phyloP scores from a whole-genome alignment of 2,329 filamentous ascomycete species.

The Aureobasidium musti region DNA sequence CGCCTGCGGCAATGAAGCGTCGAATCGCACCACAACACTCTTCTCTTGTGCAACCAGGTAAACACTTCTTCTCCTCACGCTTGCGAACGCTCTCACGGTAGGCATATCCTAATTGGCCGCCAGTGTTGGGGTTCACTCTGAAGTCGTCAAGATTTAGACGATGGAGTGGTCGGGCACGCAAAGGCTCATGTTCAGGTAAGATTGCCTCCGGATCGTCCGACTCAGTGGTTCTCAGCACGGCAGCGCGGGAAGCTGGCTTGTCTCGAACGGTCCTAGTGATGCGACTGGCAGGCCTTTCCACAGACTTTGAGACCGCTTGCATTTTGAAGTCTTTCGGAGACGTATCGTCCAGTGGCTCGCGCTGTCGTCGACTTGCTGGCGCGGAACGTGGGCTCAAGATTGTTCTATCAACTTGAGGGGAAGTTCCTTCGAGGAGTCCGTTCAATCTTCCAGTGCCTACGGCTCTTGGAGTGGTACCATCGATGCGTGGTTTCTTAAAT shows the following conservation, averaged over 20 bases:
- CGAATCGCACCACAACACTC: slow-evolving; percentile 68
- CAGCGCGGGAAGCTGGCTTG: slow-evolving; percentile 8
- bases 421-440: slow-evolving; percentile 13
- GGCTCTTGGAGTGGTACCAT: slow-evolving; percentile 6
- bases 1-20: slow-evolving; percentile 29
- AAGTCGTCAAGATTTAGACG: slow-evolving; percentile 71
- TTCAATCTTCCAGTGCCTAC: slow-evolving; percentile 11
- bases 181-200: slow-evolving; percentile 45
- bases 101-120: slow-evolving; percentile 68
- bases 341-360: neutral
- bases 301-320: neutral
- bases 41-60: slow-evolving; percentile 72
- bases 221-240: neutral
- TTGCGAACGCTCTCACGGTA: slow-evolving; percentile 74
- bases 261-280: slow-evolving; percentile 11
- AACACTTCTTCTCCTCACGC: slow-evolving; percentile 66
- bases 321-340: neutral
- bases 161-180: slow-evolving; percentile 60
- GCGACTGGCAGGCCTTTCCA: slow-evolving; percentile 5
- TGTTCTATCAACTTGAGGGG: slow-evolving; percentile 20
- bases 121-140: slow-evolving; percentile 73
- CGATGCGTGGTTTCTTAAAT: slow-evolving; percentile 24
- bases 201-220: slow-evolving; percentile 33
- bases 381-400: slow-evolving; percentile 23
- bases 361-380: slow-evolving; percentile 1